Evolutionary conservation across 164 flowering plant genomes (phyloP), one percentile per base, ranked within the genome.

Genomic region (Vitis amurensis): DNA sequence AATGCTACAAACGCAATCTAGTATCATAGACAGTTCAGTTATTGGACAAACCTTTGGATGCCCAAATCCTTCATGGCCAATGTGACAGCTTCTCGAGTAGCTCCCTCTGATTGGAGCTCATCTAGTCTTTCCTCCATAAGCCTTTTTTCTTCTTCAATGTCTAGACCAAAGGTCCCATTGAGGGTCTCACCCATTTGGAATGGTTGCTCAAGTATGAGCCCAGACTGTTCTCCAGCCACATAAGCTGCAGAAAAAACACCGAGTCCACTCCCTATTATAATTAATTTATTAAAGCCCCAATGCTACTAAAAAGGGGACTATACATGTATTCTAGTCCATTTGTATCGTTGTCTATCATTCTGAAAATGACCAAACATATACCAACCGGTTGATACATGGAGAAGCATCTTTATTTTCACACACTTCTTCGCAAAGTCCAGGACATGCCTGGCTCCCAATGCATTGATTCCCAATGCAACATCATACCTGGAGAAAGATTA

Each of bases 371-470:
- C 66, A 44, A 10, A 44, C 27, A 14, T 29, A 50, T 53, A 71
- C 81, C 72, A 3, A 86, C 89, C 88, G 2, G 89, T 86, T 55
- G 88, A 86, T 10, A 88, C 86, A 14, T 86, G 91, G 59, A 86
- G 65, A 16, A 84, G 69, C 8, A 80, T 68, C 69, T 78, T 71
- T 19, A 84, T 5, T 55, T 83, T 84, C 9, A 31, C 13, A 63
- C 91, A 88, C 71, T 77, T 66, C 71, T 84, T 86, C n/a, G 88
- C 84, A 64, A 88, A 88, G 74, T 70, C 66, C 14, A 81, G 15
- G 14, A 81, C 76, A 64, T 84, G 71, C 74, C 64, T 77, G 8
- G 86, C 83, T 59, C 91, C 89, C 23, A 84, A 8, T 19, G 88
- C 70, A 63, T 88, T 88, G 59, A 80, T 59, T 7, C 68, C 73